Conservation (phyloP, 176 grass and related monocot genomes). For the Ensete ventricosum region DNA sequence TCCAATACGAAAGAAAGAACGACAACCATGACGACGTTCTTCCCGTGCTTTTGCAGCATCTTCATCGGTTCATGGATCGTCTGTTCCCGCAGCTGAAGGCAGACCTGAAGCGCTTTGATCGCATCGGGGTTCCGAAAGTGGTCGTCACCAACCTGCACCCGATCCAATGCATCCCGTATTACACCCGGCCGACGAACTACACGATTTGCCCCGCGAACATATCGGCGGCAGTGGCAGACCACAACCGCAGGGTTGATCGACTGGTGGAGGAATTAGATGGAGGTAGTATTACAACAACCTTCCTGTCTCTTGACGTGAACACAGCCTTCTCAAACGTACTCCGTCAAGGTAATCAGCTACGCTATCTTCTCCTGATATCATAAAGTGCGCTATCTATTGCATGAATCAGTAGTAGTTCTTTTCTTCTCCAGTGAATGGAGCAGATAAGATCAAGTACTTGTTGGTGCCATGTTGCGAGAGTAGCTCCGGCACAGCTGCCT, state of each 20-base stretch:
- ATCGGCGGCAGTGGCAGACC: not conserved
- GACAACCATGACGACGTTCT: not conserved
- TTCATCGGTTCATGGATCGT: not conserved
- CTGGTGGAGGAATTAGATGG: not conserved
- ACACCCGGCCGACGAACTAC: slow-evolving; percentile 24
- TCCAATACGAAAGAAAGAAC: not conserved
- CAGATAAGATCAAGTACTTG: slow-evolving; percentile 6
- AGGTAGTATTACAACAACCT: not conserved
- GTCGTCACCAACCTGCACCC: slow-evolving; percentile 34
- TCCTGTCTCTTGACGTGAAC: not conserved
- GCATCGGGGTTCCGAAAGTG: slow-evolving; percentile 25
- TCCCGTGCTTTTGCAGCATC: not conserved
- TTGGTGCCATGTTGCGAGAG: slow-evolving; percentile 37
- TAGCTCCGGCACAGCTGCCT: slow-evolving; percentile 10
- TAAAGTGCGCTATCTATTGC: not conserved
- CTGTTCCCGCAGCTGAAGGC: not conserved
- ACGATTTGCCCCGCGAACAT: slow-evolving; percentile 7
- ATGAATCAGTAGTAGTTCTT: not conserved
- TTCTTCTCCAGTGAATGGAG: not conserved
- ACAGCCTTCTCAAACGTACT: not conserved
- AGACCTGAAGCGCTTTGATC: slow-evolving; percentile 13
- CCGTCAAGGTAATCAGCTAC: not conserved
- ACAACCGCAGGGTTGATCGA: not conserved
- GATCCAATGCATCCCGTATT: slow-evolving; percentile 32
- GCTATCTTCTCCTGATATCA: not conserved